Conservation (phyloP, 2,329 filamentous ascomycete genomes). For the Fusarium clavum region DNA sequence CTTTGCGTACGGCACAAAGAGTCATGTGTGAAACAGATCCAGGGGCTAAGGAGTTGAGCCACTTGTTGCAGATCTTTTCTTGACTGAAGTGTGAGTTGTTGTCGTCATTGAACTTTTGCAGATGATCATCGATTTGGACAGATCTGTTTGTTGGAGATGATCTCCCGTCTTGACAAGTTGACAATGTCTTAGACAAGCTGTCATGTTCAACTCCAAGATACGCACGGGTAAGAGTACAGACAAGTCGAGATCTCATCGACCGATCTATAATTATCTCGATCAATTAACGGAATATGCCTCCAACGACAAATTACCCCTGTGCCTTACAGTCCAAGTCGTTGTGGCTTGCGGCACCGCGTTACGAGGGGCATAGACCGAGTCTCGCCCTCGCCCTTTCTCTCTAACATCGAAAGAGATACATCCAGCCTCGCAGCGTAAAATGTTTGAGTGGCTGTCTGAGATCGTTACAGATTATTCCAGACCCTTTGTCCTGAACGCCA, state of each 20-base stretch:
- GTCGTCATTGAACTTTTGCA: constrained; percentile 1
- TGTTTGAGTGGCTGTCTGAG: background rate
- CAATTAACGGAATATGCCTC: background rate
- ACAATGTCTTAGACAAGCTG: constrained; percentile 1
- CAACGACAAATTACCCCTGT: background rate
- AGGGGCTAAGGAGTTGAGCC: constrained; percentile 30
- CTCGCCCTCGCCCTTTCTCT: background rate
- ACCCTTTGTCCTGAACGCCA: constrained; percentile 1
- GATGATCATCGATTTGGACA: background rate
- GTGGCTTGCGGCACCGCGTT: constrained; percentile 7
- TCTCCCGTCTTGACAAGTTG: background rate
- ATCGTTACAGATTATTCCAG: constrained; percentile 7
- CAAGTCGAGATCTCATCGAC: background rate
- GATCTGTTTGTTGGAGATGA: background rate
- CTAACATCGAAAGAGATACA: background rate
- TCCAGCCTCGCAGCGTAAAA: background rate
- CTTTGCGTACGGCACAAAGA: background rate
- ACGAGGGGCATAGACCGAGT: background rate
- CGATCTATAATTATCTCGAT: constrained; percentile 1
- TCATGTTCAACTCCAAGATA: background rate
- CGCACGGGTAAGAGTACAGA: constrained; percentile 3
- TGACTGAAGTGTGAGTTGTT: constrained; percentile 12
- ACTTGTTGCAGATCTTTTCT: constrained; percentile 15
- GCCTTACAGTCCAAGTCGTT: constrained; percentile 1
- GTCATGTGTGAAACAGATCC: constrained; percentile 26